phyloP scores from a whole-genome alignment of 2,329 filamentous ascomycete species.

The Colletotrichum neosansevieriae region DNA sequence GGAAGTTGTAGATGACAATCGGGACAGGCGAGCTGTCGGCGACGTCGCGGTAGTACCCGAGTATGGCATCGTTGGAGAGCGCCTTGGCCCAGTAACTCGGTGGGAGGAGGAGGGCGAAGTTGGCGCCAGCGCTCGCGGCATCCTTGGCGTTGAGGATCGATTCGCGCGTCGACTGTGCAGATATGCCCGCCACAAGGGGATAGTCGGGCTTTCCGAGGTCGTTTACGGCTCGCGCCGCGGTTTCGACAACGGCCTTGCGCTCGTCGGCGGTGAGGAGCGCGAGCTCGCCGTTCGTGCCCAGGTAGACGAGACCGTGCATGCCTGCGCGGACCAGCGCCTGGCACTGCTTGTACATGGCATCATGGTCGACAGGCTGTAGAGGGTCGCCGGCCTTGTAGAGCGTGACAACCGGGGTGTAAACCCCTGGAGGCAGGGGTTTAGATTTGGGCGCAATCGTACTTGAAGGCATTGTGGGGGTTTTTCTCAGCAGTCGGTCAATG shows the following conservation, averaged over 20 bases:
- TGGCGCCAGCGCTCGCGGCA: conserved; percentile 72
- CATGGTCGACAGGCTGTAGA: conserved; percentile 56
- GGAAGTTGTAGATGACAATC: conserved; percentile 45
- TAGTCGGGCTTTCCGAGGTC: conserved; percentile 51
- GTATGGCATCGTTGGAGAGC: conserved; percentile 67
- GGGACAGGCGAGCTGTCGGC: conserved; percentile 60
- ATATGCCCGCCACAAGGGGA: conserved; percentile 60
- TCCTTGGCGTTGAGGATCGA: conserved; percentile 75
- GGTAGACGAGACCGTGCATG: conserved; percentile 59
- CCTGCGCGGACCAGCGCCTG: conserved; percentile 56
- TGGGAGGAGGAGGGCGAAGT: conserved; percentile 75
- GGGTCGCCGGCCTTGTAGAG: conserved; percentile 55
- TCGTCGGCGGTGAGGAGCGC: conserved; percentile 55
- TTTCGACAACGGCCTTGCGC: conserved; percentile 55
- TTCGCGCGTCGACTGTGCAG: conserved; percentile 73
- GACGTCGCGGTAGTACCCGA: conserved; percentile 72
- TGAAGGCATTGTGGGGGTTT: conserved; percentile 43
- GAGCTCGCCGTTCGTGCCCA: conserved; percentile 61
- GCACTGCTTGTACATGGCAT: conserved; percentile 57
- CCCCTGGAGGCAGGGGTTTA: conserved; percentile 54
- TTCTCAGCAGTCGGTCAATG: neutral
- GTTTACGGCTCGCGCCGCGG: conserved; percentile 52
- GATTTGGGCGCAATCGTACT: conserved; percentile 51
- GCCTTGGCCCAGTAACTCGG: conserved; percentile 76
- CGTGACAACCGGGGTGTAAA: conserved; percentile 61